phyloP scores from a whole-genome alignment of 2,329 filamentous ascomycete species.

The Cladosporium sphaerospermum region DNA sequence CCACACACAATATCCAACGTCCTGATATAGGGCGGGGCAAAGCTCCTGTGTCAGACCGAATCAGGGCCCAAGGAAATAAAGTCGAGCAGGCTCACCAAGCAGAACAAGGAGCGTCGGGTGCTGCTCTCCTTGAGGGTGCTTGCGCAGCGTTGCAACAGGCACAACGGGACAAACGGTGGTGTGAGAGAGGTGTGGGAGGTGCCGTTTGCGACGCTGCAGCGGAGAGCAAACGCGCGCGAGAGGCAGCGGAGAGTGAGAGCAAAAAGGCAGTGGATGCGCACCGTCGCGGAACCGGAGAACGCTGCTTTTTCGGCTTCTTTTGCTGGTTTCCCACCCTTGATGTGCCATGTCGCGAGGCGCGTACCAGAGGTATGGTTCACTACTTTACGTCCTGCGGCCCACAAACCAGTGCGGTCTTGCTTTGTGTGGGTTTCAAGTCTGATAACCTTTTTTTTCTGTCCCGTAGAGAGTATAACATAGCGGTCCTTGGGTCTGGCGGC shows the following conservation, averaged over 20 bases:
- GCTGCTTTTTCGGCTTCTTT: no score
- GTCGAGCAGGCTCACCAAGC: neutral
- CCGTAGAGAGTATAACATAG: slow-evolving; percentile 67
- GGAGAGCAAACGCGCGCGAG: no score
- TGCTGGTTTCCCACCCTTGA: neutral
- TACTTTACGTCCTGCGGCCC: neutral
- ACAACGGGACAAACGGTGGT: no score
- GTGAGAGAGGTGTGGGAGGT: no score
- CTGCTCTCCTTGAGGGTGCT: neutral
- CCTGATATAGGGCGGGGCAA: slow-evolving; percentile 8
- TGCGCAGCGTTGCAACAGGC: no score
- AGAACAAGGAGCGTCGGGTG: neutral
- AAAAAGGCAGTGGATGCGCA: no score
- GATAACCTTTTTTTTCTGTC: neutral
- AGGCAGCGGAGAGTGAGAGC: no score
- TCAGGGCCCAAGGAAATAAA: neutral
- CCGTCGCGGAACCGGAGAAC: no score
- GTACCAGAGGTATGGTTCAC: slow-evolving; percentile 6
- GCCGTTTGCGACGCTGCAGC: no score
- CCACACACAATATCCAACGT: neutral
- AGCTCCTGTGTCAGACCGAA: slow-evolving; percentile 7
- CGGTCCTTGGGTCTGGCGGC: slow-evolving; percentile 76
- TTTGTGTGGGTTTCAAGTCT: neutral
- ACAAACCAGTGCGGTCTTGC: neutral
- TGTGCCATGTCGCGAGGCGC: slow-evolving; percentile 11